Conservation (phyloP, 345 rosid genomes). For the Eucalyptus albens region DNA sequence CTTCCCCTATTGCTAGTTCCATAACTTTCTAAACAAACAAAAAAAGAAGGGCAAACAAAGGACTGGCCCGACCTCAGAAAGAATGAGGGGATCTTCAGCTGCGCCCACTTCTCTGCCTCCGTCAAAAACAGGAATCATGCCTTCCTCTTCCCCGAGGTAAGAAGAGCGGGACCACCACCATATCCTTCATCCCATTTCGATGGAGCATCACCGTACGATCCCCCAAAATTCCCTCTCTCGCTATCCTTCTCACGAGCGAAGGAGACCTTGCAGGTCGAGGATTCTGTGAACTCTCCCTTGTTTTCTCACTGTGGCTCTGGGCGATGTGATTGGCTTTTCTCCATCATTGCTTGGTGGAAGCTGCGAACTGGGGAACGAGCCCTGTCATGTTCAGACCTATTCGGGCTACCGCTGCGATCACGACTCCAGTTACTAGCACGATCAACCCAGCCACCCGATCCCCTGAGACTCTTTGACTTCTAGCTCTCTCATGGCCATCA, state of each 20-base stretch:
- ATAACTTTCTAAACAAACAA: not conserved
- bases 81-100: not conserved
- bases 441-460: too few relatives aligned
- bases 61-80: not conserved
- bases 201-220: not conserved
- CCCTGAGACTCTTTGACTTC: not conserved
- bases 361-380: conserved; percentile 36
- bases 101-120: not conserved
- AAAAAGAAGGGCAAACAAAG: not conserved
- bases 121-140: not conserved
- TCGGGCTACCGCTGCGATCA: conserved; percentile 48
- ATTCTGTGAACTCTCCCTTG: not conserved
- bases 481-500: conserved; percentile 1
- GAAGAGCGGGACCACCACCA: too few relatives aligned
- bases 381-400: conserved; percentile 20
- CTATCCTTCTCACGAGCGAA: not conserved
- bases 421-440: not conserved
- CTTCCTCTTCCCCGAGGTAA: too few relatives aligned
- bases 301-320: not conserved
- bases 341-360: conserved; percentile 68
- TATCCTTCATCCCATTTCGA: not conserved
- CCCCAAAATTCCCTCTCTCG: not conserved
- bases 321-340: conserved; percentile 5
- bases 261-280: not conserved
- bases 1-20: not conserved